These are phyloP conservation scores for Dictyostelium firmibasis DNA, from an alignment of 78 protist species.

Conservation along the genomic window DNA sequence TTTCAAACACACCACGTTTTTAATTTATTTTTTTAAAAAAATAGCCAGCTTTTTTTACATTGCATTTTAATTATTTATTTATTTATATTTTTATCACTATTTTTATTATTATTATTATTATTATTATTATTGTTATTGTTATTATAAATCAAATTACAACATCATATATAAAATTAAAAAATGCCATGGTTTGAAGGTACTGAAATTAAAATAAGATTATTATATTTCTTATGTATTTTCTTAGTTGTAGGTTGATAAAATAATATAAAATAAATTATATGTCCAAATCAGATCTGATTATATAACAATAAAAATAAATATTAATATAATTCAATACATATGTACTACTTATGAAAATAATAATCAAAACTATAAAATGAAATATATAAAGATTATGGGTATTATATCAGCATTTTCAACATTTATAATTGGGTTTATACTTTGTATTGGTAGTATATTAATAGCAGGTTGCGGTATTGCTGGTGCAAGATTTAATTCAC, in stretches of 20 bases:
- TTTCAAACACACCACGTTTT: too few species aligned
- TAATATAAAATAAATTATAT: background rate
- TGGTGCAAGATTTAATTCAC: conserved; percentile 51
- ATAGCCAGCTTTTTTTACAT: too few species aligned
- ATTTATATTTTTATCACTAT: too few species aligned
- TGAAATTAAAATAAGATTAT: conserved; percentile 14
- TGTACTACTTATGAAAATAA: background rate
- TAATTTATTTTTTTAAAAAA: too few species aligned
- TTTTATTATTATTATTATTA: too few species aligned
- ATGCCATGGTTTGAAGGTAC: background rate
- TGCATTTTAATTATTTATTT: too few species aligned
- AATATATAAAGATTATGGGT: background rate
- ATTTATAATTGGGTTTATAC: conserved; percentile 33
- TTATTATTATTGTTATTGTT: too few species aligned
- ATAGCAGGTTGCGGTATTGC: conserved; percentile 39
- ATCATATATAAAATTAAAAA: background rate
- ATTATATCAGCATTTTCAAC: conserved; percentile 24
- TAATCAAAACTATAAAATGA: background rate
- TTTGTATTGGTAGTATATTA: conserved; percentile 3
- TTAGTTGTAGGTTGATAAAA: background rate
- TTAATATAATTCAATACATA: background rate
- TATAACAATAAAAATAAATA: background rate
- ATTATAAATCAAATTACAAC: too few species aligned
- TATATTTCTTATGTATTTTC: conserved; percentile 24
- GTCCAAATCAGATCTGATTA: background rate